These are phyloP conservation scores for Tetradesmus obliquus DNA, from an alignment of 139 green algal species.

Conservation along the genomic window DNA sequence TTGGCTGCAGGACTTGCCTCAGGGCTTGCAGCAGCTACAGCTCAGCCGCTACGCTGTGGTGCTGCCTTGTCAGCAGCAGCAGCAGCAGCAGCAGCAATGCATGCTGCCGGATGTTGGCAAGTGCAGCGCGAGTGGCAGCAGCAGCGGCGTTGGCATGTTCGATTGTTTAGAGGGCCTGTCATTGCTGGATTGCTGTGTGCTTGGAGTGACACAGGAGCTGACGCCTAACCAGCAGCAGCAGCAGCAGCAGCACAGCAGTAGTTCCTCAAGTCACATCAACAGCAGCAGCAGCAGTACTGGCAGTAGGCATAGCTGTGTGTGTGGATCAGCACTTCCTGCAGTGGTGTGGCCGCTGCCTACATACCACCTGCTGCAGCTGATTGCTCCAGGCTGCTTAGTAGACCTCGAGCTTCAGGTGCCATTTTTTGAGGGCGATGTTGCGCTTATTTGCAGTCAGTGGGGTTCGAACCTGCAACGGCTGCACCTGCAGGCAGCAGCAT, in stretches of 20 bases:
- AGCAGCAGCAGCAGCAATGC: background rate
- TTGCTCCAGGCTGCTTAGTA: background rate
- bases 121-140: background rate
- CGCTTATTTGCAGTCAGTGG: background rate
- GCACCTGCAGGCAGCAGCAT: background rate
- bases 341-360: background rate
- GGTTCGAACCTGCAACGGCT: conserved; percentile 4
- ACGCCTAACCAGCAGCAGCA: background rate
- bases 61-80: background rate
- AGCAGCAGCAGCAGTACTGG: background rate
- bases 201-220: background rate
- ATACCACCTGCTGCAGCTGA: background rate
- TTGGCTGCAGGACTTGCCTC: conserved; percentile 9
- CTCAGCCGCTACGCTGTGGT: conserved; percentile 21
- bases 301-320: no score
- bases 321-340: background rate
- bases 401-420: background rate
- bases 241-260: no score
- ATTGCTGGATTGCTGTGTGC: background rate
- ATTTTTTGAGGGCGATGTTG: background rate
- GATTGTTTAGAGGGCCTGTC: background rate
- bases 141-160: background rate
- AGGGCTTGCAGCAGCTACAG: conserved; percentile 16
- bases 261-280: no score
- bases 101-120: background rate